Conservation (phyloP, 2,329 filamentous ascomycete species). For the Piedraia hortae region DNA sequence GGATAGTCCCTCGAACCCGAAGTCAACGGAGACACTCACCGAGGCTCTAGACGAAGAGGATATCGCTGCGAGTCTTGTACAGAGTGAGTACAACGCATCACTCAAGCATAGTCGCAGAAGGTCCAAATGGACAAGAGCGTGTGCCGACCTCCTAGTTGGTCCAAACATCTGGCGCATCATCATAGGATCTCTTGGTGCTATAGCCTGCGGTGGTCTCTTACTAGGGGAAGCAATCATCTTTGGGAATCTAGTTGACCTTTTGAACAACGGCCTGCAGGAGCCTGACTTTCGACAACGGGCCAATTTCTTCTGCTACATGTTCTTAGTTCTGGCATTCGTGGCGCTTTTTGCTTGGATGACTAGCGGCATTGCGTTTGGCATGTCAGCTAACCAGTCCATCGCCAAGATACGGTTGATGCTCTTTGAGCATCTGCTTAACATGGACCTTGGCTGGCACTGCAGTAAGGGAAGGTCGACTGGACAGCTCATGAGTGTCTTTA, state of each 20-base stretch:
- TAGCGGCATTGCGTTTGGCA: constrained; percentile 21
- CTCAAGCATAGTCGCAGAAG: no score
- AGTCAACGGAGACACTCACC: neutral
- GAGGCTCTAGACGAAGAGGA: neutral
- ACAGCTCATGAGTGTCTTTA: constrained; percentile 19
- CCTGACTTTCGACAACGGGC: constrained; percentile 5
- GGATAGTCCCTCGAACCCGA: neutral
- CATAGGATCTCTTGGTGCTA: constrained; percentile 18
- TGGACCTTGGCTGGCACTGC: constrained; percentile 26
- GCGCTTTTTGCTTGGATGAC: constrained; percentile 19
- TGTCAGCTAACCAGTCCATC: constrained; percentile 19
- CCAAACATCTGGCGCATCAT: constrained; percentile 11
- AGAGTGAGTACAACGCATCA: no score
- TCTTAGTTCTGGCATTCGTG: constrained; percentile 26
- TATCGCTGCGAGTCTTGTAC: neutral
- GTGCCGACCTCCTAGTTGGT: neutral
- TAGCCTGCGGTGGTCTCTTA: constrained; percentile 22
- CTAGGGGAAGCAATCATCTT: constrained; percentile 33
- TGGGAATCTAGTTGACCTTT: constrained; percentile 22
- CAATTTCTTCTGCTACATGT: constrained; percentile 21
- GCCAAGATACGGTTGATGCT: constrained; percentile 18
- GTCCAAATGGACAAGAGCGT: no score
- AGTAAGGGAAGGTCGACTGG: constrained; percentile 15
- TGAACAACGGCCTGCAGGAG: constrained; percentile 18
- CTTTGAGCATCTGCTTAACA: constrained; percentile 25